phyloP scores from a whole-genome alignment of 192 early-diverging fungal genomes.

The Mortierella alpina region DNA sequence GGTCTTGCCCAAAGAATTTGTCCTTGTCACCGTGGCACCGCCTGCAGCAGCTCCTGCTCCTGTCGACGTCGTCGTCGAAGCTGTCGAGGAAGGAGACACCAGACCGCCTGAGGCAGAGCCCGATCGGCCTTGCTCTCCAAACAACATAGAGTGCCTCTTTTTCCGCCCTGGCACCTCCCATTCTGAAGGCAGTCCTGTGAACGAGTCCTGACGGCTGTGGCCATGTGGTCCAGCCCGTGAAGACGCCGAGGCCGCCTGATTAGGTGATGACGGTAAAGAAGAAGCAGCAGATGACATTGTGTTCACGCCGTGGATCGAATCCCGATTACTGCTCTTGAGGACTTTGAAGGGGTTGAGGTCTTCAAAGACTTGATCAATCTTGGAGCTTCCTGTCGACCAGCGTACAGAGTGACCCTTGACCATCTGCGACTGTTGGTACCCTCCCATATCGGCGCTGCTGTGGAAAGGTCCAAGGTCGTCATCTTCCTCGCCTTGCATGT shows the following conservation, averaged over 20 bases:
- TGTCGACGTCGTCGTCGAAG: conserved; percentile 3
- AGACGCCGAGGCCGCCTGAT: not conserved
- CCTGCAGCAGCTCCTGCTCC: not conserved
- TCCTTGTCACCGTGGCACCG: not conserved
- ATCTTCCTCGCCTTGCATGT: not conserved
- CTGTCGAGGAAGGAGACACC: not conserved
- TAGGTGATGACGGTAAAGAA: conserved; percentile 3
- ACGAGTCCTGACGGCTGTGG: conserved; percentile 23
- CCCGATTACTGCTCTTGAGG: conserved; percentile 9
- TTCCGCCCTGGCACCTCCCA: conserved; percentile 43
- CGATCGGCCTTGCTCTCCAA: conserved; percentile 28
- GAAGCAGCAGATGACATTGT: not conserved
- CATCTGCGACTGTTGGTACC: not conserved
- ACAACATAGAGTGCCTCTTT: conserved; percentile 37
- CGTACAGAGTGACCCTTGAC: conserved; percentile 18
- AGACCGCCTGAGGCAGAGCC: conserved; percentile 1
- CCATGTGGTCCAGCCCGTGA: conserved; percentile 4
- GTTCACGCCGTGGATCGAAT: not conserved
- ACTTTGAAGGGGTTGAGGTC: conserved; percentile 41
- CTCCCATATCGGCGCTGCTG: not conserved
- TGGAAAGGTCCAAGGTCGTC: not conserved
- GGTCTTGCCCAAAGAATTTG: not conserved
- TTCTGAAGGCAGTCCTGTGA: conserved; percentile 38
- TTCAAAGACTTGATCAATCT: conserved; percentile 41
- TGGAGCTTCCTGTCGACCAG: conserved; percentile 33